Evolutionary conservation across 2,329 filamentous ascomycete species (phyloP).

Genomic region (Aureobasidium sp.): DNA sequence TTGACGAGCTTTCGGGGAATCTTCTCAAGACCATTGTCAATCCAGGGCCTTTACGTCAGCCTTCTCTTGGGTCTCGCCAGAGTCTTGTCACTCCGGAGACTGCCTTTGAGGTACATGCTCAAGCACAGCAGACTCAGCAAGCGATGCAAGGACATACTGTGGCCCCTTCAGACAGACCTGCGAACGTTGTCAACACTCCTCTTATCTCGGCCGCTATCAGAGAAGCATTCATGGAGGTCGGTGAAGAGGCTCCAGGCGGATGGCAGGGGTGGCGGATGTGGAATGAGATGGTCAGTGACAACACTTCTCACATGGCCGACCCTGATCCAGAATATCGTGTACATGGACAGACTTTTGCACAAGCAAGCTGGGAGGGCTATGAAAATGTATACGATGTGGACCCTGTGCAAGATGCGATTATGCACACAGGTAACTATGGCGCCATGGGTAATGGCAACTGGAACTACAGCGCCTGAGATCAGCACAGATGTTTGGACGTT

Average conservation of each 20-base stretch:
- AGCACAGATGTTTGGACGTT: not conserved
- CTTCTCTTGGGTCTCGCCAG: not conserved
- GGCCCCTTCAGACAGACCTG: not conserved
- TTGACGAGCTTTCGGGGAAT: not conserved
- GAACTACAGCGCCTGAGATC: not conserved
- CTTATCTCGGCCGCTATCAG: not conserved
- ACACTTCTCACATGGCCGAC: not conserved
- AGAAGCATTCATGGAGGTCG: not conserved
- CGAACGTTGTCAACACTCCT: not conserved
- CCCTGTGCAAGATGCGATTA: not conserved
- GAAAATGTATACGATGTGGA: not conserved
- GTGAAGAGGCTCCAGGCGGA: not conserved
- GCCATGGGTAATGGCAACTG: not conserved
- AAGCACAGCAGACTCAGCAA: not conserved
- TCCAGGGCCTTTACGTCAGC: not conserved
- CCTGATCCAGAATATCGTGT: not conserved
- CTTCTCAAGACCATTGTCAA: not conserved
- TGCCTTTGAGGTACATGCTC: not conserved
- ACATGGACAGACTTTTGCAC: not conserved
- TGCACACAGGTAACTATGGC: not conserved
- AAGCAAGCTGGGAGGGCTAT: not conserved
- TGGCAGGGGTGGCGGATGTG: not conserved
- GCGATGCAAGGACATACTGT: not conserved
- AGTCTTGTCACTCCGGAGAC: not conserved
- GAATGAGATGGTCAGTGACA: not conserved